A percentile compares a stretch with the other conserved stretches of the same genome.
Evolutionary conservation across 2,329 filamentous ascomycete genomes (phyloP).

Genomic region (Paracoccidioides brasiliensis): DNA sequence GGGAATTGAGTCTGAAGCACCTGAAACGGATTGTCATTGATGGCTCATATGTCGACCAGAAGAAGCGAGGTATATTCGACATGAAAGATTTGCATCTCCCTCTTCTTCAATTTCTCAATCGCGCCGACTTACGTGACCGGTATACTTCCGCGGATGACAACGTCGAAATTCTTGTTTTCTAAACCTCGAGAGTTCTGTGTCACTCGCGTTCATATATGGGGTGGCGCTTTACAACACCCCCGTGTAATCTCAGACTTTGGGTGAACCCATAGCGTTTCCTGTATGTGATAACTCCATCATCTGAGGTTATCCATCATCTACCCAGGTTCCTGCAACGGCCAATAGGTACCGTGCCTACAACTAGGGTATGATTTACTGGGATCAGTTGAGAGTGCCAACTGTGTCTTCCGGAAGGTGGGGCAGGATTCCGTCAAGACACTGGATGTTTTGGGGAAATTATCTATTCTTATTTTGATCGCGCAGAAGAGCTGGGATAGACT

Average conservation of each 20-base stretch:
- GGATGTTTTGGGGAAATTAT: neutral
- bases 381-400: neutral
- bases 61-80: constrained; percentile 85
- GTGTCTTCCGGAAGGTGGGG: neutral
- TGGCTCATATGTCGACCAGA: constrained; percentile 84
- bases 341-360: neutral
- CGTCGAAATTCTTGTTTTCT: constrained; percentile 38
- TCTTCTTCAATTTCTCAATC: constrained; percentile 59
- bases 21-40: constrained; percentile 76
- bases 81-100: constrained; percentile 88
- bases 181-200: constrained; percentile 29
- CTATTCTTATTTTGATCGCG: no score
- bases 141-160: constrained; percentile 46
- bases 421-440: neutral
- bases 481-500: neutral
- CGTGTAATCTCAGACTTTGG: neutral
- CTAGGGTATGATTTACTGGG: neutral
- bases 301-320: neutral
- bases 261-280: neutral
- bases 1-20: constrained; percentile 55
- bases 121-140: constrained; percentile 55
- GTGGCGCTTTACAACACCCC: neutral
- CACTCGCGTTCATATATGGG: neutral
- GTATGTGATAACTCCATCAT: neutral
- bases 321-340: neutral